These are phyloP conservation scores for Serendipita indica DNA, from an alignment of 768 basidiomycete species.

Conservation along the genomic window DNA sequence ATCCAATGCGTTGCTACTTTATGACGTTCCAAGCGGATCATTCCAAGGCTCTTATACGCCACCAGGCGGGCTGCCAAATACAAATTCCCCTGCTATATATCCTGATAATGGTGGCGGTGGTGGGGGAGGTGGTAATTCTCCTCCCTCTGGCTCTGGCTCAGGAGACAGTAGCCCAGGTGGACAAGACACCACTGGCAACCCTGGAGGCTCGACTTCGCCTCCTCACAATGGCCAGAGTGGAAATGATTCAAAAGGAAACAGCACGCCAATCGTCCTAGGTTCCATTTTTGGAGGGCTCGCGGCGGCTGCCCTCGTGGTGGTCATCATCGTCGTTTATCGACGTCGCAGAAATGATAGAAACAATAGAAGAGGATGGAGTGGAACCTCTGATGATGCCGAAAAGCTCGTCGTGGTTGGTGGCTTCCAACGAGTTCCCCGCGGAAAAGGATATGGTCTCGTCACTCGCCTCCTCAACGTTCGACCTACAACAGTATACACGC, in stretches of 20 bases:
- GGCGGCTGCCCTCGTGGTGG: conserved; percentile 28
- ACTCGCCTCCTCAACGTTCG: background rate
- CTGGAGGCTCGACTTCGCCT: background rate
- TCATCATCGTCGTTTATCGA: conserved; percentile 6
- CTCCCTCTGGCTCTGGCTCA: conserved; percentile 16
- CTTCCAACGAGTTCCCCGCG: conserved; percentile 22
- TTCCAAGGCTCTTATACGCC: conserved; percentile 29
- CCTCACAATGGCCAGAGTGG: background rate
- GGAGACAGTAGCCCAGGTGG: conserved; percentile 17
- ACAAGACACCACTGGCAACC: background rate
- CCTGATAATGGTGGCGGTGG: conserved; percentile 14
- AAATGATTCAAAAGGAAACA: conserved; percentile 17
- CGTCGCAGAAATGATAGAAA: conserved; percentile 15
- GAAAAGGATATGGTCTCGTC: conserved; percentile 14
- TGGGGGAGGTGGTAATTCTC: conserved; percentile 15
- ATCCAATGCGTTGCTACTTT: conserved; percentile 41
- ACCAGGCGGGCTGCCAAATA: conserved; percentile 18
- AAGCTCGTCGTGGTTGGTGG: conserved; percentile 23
- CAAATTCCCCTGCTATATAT: conserved; percentile 25
- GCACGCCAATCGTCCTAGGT: conserved; percentile 44
- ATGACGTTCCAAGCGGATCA: conserved; percentile 26
- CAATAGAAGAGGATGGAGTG: background rate
- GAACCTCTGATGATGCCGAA: conserved; percentile 10
- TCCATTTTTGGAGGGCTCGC: conserved; percentile 46
- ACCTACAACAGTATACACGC: conserved; percentile 16